Conservation (phyloP, 140 eudicot genomes). For the Senecio squalidus region DNA sequence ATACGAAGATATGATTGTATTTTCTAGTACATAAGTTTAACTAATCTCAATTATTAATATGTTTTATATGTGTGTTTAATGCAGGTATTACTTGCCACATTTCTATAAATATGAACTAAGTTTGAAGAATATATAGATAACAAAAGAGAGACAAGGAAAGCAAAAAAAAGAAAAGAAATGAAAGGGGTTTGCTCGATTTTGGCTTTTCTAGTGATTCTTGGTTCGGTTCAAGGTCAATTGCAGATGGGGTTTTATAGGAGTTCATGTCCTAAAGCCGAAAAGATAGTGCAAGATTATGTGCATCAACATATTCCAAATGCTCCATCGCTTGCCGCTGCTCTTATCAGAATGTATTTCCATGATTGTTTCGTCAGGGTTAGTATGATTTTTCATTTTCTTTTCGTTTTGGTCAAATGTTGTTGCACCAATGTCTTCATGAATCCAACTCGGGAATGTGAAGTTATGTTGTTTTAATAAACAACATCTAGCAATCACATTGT, state of each 20-base stretch:
- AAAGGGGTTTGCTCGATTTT: conserved; percentile 23
- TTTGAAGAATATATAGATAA: neutral
- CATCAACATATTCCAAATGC: conserved; percentile 63
- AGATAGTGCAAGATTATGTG: conserved; percentile 59
- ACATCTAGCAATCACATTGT: too few relatives aligned
- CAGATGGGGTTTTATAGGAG: conserved; percentile 46
- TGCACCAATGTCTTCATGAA: too few relatives aligned
- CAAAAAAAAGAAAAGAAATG: conserved; percentile 9
- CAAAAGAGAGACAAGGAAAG: neutral
- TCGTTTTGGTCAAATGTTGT: too few relatives aligned
- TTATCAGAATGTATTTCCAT: conserved; percentile 75
- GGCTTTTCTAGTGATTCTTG: conserved; percentile 25
- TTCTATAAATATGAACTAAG: conserved; percentile 2
- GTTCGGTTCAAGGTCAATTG: conserved; percentile 34
- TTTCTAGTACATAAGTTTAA: neutral
- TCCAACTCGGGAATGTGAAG: too few relatives aligned
- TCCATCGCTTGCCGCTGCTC: conserved; percentile 65
- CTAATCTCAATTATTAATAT: conserved; percentile 14
- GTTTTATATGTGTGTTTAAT: neutral
- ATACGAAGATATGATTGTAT: too few relatives aligned
- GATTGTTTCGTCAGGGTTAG: conserved; percentile 85
- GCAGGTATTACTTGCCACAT: neutral
- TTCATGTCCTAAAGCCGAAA: conserved; percentile 71
- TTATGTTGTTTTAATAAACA: too few relatives aligned
- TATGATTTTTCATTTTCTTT: neutral